Base-by-base conservation (phyloP, 768 basidiomycete species). In the Calocera viscosa region DNA sequence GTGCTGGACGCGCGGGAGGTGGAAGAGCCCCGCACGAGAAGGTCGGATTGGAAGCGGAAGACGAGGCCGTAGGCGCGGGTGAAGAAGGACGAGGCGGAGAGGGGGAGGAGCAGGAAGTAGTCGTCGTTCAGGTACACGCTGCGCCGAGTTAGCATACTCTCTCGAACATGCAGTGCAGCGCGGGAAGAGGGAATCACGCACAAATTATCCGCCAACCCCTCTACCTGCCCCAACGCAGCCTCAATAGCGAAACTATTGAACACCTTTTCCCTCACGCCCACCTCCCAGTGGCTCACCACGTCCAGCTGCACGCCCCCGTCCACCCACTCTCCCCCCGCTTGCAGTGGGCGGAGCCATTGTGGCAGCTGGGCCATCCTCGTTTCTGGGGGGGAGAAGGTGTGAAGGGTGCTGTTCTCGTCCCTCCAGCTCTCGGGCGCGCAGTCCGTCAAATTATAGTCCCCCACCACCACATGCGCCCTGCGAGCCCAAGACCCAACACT, bases 361-460 rank as follows among this genome's bases (percentile, higher is more conserved):
- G 80, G 80, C 2, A 78, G 70, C 49, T 79, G 76, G 8, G 78
- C 78, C 1, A 78, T 71, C 33, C 77, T 69, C 69, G 65, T 65
- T 17, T 26, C 5, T 17, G 11, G n/a, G 8, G 49, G 63, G 17
- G 28, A 11, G 17, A 28, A 16, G 11, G 26, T 40, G 26, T 60
- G 32, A 12, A 49, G 7, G 5, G 53, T 60, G 5, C 53, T 26
- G 53, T 60, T 60, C 14, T 32, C 53, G 30, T 60, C 53, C 30
- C 26, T 26, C 53, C 24, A 28, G 24, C 14, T 60, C 7, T 11
- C 14, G 14, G 2, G 53, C 2, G 26, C 60, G 47, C 70, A 70
- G 2, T 34, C 43, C 2, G 68, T 63, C 65, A 67, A 69, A 64
- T 66, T 2, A 67, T 67, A 67, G 34, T 73, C 72, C 26, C 67